Percentiles rank a stretch among this genome's conserved stretches.
phyloP scores from a whole-genome alignment of 768 basidiomycete species.

The Tylopilus felleus region DNA sequence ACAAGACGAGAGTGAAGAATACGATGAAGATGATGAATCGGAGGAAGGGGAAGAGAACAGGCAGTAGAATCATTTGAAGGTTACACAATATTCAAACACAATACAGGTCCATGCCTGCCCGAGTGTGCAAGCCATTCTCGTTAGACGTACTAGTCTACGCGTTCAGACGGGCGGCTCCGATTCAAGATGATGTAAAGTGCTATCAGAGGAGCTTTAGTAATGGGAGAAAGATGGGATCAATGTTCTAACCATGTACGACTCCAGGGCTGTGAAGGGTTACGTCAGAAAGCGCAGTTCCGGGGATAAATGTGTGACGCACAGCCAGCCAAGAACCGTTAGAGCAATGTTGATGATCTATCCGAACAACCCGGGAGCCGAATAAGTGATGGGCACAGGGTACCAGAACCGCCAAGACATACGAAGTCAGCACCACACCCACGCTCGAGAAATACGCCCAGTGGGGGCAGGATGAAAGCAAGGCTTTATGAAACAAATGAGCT shows the following conservation, averaged over 20 bases:
- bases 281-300: conserved; percentile 4
- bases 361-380: conserved; percentile 18
- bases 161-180: conserved; percentile 31
- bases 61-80: conserved; percentile 8
- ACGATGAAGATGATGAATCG: conserved; percentile 1
- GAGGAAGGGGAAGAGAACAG: conserved; percentile 17
- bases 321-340: conserved; percentile 73
- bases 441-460: conserved; percentile 86
- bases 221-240: not conserved
- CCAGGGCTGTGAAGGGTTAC: conserved; percentile 48
- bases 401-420: conserved; percentile 38
- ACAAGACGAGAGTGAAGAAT: conserved; percentile 5
- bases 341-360: conserved; percentile 66
- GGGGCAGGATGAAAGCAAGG: conserved; percentile 71
- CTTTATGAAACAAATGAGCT: conserved; percentile 32
- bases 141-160: too few relatives aligned
- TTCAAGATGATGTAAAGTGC: conserved; percentile 83
- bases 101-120: not conserved
- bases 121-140: not conserved
- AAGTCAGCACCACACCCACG: conserved; percentile 79
- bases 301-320: conserved; percentile 44
- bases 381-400: not conserved
- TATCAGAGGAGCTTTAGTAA: conserved; percentile 29
- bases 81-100: conserved; percentile 8
- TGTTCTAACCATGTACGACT: conserved; percentile 59